Percentiles rank a stretch among this genome's conserved stretches.
Evolutionary conservation across 1,284 basidiomycete species (phyloP).

Genomic region (Cutaneotrichosporon cutaneum): DNA sequence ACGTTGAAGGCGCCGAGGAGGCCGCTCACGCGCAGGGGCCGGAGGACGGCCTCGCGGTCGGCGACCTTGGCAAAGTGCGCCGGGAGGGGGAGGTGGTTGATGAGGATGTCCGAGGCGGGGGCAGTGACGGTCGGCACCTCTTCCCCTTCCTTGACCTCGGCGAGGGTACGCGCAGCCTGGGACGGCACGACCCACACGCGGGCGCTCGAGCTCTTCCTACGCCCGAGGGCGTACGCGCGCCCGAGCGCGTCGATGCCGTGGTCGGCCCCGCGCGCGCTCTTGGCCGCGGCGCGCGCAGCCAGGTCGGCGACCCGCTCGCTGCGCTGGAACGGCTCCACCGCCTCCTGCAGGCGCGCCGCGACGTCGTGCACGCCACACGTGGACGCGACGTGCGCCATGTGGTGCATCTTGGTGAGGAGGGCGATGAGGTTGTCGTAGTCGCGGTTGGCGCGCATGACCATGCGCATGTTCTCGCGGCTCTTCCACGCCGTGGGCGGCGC

Average conservation of each 20-base stretch:
- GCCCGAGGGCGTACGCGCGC: conserved; percentile 76
- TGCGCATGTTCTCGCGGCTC: conserved; percentile 62
- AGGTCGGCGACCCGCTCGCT: conserved; percentile 7
- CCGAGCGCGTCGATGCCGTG: conserved; percentile 68
- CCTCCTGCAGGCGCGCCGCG: conserved; percentile 58
- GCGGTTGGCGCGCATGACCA: conserved; percentile 67
- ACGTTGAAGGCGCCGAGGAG: conserved; percentile 90
- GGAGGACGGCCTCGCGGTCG: conserved; percentile 76
- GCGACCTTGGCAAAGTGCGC: conserved; percentile 73
- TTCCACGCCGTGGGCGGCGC: conserved; percentile 66
- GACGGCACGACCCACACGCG: conserved; percentile 92
- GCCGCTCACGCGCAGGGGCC: conserved; percentile 80
- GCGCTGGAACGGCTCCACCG: conserved; percentile 67
- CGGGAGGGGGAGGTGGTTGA: conserved; percentile 78
- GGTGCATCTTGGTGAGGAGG: conserved; percentile 69
- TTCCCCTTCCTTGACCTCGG: conserved; percentile 7
- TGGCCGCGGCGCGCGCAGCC: conserved; percentile 1
- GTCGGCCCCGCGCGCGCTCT: conserved; percentile 32
- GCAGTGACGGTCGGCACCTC: conserved; percentile 35
- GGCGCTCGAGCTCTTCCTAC: conserved; percentile 80
- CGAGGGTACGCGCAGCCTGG: conserved; percentile 39
- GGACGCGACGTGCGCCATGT: conserved; percentile 67
- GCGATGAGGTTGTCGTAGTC: conserved; percentile 69
- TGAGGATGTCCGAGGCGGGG: conserved; percentile 63
- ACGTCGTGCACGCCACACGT: conserved; percentile 65